Base-by-base conservation (phyloP, 768 basidiomycete genomes). In the Pholiota molesta region DNA sequence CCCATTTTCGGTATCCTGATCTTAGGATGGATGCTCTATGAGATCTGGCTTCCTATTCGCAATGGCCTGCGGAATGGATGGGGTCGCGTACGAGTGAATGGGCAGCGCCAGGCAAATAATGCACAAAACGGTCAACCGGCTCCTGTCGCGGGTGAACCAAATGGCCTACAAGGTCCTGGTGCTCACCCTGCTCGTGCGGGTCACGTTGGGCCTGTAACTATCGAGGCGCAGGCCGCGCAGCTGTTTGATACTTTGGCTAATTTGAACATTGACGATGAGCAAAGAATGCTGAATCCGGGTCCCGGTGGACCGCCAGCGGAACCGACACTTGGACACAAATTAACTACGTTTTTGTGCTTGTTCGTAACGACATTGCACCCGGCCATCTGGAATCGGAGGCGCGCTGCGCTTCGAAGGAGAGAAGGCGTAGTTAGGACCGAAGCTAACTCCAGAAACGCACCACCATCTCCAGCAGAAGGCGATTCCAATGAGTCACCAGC, bases 371-470 rank as follows among this genome's bases (percentile, higher is more conserved):
- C 90, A 16, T 71, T 90, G 37, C 86, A 91, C 69, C 91, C 91
- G 5, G 90, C 89, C 40, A 78, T 90, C 42, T 91, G 90, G 85
- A 86, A 91, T 68, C 82, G 85, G 62, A 79, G 91, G 67, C 77
- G 90, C 53, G 74, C 70, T 21, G 81, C 80, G 14, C 80, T 92
- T 67, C 77, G 84, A 65, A 79, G 78, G 61, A 75, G 91, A 55
- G 91, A 92, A 75, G 86, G 88, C 8, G 79, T 82, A 47, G 71
- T 92, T 37, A 79, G 89, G 64, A 88, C 86, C 31, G 90, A 92
- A 72, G 85, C 84, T 62, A 83, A 82, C 63, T 73, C 76, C 57
- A 74, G 79, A 26, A 75, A 78, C 57, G 65, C 74, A 37, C 64
- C 73, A 19, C 63, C 65, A 11, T 53, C 68, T 28, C 47, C 56